Evolutionary conservation across 176 grass and related monocot genomes (phyloP), one percentile per base, ranked within the genome.

Genomic region (Juncus effusus): DNA sequence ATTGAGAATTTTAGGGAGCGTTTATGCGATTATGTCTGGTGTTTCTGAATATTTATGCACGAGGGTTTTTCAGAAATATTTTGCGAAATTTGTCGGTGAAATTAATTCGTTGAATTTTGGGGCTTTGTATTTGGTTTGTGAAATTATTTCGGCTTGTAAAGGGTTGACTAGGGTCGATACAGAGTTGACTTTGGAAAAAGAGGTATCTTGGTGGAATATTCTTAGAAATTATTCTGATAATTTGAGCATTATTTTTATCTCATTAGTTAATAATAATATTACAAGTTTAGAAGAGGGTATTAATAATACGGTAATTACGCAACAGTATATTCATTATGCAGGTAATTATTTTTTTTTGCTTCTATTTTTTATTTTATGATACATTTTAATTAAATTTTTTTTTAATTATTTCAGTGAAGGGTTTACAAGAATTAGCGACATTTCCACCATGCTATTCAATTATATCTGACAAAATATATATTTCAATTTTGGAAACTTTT

Each of bases 121-220:
- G 66, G 88, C 80, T 55, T 83, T 97, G 64, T 97, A 89, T 81
- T 77, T 97, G 65, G 87, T 78, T 56, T 71, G 76, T 83, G 77
- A 92, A 84, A 85, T 97, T 69, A 74, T 97, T 83, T 77, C 74
- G 16, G 88, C 93, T 3, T 97, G 77, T 79, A 90, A 74, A 89
- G 80, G 74, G 79, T 72, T 92, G 51, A 72, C 77, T 77, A 77
- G 81, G 77, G 63, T 51, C 61, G 85, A 51, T 79, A 50, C 4
- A 56, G 65, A 79, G 42, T 77, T 56, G 52, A 77, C 78, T 59
- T 44, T 77, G 47, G 57, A 84, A 74, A 74, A 66, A 61, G 70
- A 78, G 38, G 82, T 74, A 10, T 85, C 82, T 13, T 96, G 93
- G 85, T 86, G 60, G 78, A 78, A 60, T 75, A 73, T 91, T 60